Evolutionary conservation across 805 yeast genomes (phyloP).

Genomic region (Danielia reshetovae): DNA sequence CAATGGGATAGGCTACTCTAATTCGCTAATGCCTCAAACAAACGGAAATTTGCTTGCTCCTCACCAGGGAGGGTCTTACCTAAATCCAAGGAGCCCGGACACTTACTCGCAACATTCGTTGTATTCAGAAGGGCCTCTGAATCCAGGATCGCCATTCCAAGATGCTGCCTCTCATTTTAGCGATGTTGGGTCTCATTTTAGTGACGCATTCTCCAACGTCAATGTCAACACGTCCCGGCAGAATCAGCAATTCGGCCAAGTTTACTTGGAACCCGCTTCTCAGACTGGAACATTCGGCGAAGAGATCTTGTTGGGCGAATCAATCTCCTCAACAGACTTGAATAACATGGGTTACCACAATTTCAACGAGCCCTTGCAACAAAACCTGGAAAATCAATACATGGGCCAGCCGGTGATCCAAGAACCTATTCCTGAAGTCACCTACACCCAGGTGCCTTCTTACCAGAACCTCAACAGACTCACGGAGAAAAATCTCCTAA

Average conservation of each 20-base stretch:
- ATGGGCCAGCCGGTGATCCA: neutral
- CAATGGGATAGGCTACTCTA: too few species aligned
- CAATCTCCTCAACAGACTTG: slow-evolving; percentile 35
- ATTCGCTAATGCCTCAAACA: too few species aligned
- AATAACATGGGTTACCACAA: slow-evolving; percentile 3
- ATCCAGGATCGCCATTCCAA: slow-evolving; percentile 34
- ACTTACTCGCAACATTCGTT: slow-evolving; percentile 21
- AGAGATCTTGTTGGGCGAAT: slow-evolving; percentile 38
- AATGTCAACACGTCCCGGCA: slow-evolving; percentile 4
- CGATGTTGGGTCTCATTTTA: slow-evolving; percentile 24
- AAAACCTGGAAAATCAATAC: neutral
- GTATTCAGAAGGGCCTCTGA: slow-evolving; percentile 36
- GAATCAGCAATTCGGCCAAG: slow-evolving; percentile 7
- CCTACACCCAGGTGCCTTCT: neutral
- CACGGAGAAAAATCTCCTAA: slow-evolving; percentile 16
- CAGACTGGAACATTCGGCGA: slow-evolving; percentile 23
- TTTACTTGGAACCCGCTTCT: neutral
- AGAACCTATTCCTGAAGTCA: neutral
- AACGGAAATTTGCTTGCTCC: too few species aligned
- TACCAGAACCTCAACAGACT: slow-evolving; percentile 6
- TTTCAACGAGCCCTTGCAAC: neutral
- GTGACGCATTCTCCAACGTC: slow-evolving; percentile 15
- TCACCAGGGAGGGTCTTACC: too few species aligned
- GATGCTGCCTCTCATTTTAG: slow-evolving; percentile 35
- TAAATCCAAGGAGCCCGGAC: too few species aligned